Evolutionary conservation across 768 basidiomycete species (phyloP), one percentile per base, ranked within the genome.

Genomic region (Lactarius sanguifluus): DNA sequence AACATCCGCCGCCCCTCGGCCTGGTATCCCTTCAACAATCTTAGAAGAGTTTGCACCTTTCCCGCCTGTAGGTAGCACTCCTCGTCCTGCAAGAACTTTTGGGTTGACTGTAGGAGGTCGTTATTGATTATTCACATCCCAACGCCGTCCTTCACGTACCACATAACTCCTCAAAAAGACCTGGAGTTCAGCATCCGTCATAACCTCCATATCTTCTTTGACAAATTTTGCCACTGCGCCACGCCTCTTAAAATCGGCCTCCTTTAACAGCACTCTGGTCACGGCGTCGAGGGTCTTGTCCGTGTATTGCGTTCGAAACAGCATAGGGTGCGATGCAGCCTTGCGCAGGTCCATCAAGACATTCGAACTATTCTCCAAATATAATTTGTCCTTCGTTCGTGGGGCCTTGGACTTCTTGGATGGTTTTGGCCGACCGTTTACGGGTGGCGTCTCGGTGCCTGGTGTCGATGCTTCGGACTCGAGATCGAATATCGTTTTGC

Each of bases 261-360:
- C 96, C 75, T 93, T 93, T 75, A 98, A 77, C 60, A 97, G 81
- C 60, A 89, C 86, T 73, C 85, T 92, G 8, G 96, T 86, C 69
- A 98, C 87, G 2, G 85, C 80, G 28, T 83, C 82, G 70, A 99
- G 76, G 55, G 79, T 85, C 25, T 87, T 84, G 73, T 97, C 92
- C 20, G 88, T 88, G 76, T 92, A 99, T 6, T 82, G 82, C 45
- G 84, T 86, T 38, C 97, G 84, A 82, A 99, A 99, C 20, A 99
- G 82, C 89, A 98, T 92, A 2, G 97, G 96, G 78, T 99, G 97
- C 36, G 88, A 90, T 2, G 96, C 90, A 3, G 97, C 97, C 77
- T 99, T 99, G 38, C 97, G 87, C 18, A 99, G 82, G 73, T 97
- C 96, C 94, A 98, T 98, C 41, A 99, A 82, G 61, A 99, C 94